phyloP scores from a whole-genome alignment of 2,329 filamentous ascomycete genomes.

The Ceratocystis huliohia region DNA sequence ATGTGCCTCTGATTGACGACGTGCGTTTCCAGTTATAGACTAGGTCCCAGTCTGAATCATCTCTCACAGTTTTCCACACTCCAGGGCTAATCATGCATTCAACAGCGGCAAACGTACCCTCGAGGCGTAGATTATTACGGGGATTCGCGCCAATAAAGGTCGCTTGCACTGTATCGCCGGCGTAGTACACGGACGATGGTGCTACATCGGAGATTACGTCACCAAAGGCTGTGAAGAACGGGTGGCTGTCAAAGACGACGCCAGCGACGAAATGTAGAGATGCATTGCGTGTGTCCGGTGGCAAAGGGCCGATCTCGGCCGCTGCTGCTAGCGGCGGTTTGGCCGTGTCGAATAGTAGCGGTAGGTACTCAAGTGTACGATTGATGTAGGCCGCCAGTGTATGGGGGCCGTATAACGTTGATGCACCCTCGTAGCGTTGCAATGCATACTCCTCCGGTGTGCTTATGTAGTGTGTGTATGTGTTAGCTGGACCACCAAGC shows the following conservation, averaged over 20 bases:
- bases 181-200: slow-evolving; percentile 35
- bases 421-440: slow-evolving; percentile 91
- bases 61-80: slow-evolving; percentile 53
- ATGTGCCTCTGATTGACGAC: slow-evolving; percentile 56
- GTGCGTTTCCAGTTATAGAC: slow-evolving; percentile 69
- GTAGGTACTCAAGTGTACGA: slow-evolving; percentile 52
- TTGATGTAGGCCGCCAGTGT: slow-evolving; percentile 82
- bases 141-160: slow-evolving; percentile 81
- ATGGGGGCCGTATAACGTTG: slow-evolving; percentile 73
- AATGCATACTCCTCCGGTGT: slow-evolving; percentile 55
- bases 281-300: slow-evolving; percentile 65
- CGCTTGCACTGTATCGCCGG: slow-evolving; percentile 50
- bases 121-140: slow-evolving; percentile 71
- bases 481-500: slow-evolving; percentile 56
- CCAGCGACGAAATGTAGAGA: slow-evolving; percentile 68
- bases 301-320: slow-evolving; percentile 40
- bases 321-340: slow-evolving; percentile 28
- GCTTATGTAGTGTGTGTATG: slow-evolving; percentile 49
- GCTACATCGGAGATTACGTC: slow-evolving; percentile 45
- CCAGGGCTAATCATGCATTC: slow-evolving; percentile 42
- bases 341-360: slow-evolving; percentile 29
- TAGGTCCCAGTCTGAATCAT: slow-evolving; percentile 73
- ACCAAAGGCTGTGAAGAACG: slow-evolving; percentile 57
- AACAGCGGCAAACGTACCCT: slow-evolving; percentile 63
- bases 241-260: slow-evolving; percentile 61